Evolutionary conservation across 306 rosid species (phyloP).

Genomic region (Vigna reflexopilosa): DNA sequence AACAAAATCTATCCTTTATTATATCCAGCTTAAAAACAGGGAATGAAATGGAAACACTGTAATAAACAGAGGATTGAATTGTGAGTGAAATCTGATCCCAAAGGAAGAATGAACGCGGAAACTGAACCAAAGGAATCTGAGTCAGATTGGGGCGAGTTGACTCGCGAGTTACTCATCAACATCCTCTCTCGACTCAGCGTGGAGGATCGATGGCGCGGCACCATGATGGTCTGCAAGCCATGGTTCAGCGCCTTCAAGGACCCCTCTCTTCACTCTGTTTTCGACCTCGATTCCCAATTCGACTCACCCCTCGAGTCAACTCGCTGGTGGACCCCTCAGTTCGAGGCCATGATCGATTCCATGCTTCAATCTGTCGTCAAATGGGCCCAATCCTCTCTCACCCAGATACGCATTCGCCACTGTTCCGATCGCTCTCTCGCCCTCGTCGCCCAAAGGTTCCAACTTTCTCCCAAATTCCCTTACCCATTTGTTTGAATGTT

Average conservation of each 20-base stretch:
- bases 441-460: conserved; percentile 71
- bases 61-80: not conserved
- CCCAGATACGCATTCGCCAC: conserved; percentile 70
- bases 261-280: conserved; percentile 62
- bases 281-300: conserved; percentile 71
- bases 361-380: conserved; percentile 72
- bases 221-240: conserved; percentile 78
- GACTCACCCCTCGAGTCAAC: conserved; percentile 54
- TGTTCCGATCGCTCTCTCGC: conserved; percentile 74
- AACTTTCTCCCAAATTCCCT: conserved; percentile 3
- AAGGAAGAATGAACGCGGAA: conserved; percentile 51
- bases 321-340: conserved; percentile 72
- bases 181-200: conserved; percentile 73
- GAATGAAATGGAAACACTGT: not conserved
- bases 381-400: conserved; percentile 63
- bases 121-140: conserved; percentile 21
- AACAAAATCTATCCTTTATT: not conserved
- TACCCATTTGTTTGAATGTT: not conserved
- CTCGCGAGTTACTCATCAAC: conserved; percentile 73
- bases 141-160: conserved; percentile 79
- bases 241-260: conserved; percentile 77
- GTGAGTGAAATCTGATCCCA: not conserved
- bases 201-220: conserved; percentile 75
- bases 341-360: conserved; percentile 71
- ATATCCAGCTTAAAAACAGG: not conserved